Conservation (phyloP, 2,329 filamentous ascomycete genomes). For the Stagonosporopsis cucurbitacearum region DNA sequence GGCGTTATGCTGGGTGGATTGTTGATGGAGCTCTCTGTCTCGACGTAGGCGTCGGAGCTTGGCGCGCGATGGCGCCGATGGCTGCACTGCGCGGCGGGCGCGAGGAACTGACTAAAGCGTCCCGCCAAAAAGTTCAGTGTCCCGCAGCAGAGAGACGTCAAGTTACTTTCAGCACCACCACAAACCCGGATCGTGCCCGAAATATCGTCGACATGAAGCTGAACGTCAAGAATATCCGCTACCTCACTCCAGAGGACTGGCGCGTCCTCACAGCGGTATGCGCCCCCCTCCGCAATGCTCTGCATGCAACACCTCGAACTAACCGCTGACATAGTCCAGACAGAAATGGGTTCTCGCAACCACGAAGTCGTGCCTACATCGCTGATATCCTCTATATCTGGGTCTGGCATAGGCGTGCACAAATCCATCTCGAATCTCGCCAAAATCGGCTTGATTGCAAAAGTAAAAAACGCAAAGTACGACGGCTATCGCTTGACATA, state of each 20-base stretch:
- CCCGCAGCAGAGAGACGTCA: background rate
- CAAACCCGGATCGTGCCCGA: background rate
- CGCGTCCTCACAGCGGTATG: conserved; percentile 86
- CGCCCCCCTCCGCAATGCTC: conserved; percentile 10
- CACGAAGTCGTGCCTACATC: conserved; percentile 95
- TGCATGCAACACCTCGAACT: conserved; percentile 41
- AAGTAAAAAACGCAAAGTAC: conserved; percentile 94
- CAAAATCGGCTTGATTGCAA: conserved; percentile 88
- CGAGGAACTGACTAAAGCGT: conserved; percentile 34
- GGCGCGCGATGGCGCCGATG: conserved; percentile 10
- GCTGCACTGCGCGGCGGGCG: conserved; percentile 10
- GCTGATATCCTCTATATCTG: conserved; percentile 82
- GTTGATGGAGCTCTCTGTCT: conserved; percentile 41
- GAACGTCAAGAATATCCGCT: conserved; percentile 90
- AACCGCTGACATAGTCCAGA: conserved; percentile 61
- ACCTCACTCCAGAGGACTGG: conserved; percentile 93
- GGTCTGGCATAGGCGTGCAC: conserved; percentile 76
- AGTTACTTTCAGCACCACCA: conserved; percentile 13
- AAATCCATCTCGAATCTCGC: conserved; percentile 88
- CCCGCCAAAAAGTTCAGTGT: conserved; percentile 17
- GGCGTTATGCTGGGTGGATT: conserved; percentile 27
- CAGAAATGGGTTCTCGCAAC: conserved; percentile 92
- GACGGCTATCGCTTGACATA: conserved; percentile 97
- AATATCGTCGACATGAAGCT: conserved; percentile 74
- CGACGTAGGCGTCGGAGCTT: conserved; percentile 19